A percentile compares a stretch with the other conserved stretches of the same genome.
Evolutionary conservation across 768 basidiomycete genomes (phyloP).

Genomic region (Erythrobasidium yunnanense): DNA sequence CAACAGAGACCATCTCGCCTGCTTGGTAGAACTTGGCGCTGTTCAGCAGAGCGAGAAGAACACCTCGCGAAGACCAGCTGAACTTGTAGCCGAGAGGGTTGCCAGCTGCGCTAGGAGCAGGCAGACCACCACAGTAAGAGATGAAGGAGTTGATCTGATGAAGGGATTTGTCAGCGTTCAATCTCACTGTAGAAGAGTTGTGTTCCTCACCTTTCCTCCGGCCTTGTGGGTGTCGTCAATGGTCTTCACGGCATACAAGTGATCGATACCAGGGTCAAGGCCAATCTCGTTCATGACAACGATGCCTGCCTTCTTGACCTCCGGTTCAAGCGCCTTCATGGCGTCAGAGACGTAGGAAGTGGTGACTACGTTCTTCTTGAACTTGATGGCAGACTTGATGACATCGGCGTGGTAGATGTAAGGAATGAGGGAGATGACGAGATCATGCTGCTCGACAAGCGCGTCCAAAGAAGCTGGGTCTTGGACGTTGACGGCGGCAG

Average conservation of each 20-base stretch:
- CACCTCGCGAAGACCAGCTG: slow-evolving; percentile 83
- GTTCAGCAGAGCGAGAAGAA: slow-evolving; percentile 88
- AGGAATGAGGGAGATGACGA: slow-evolving; percentile 92
- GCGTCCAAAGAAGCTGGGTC: slow-evolving; percentile 61
- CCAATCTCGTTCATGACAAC: slow-evolving; percentile 96
- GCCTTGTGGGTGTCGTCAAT: slow-evolving; percentile 86
- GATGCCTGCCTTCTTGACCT: slow-evolving; percentile 75
- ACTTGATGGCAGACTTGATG: slow-evolving; percentile 79
- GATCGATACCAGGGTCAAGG: slow-evolving; percentile 72
- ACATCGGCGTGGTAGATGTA: slow-evolving; percentile 82
- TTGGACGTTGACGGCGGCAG: slow-evolving; percentile 68
- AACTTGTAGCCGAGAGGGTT: slow-evolving; percentile 81
- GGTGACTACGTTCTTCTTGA: slow-evolving; percentile 86
- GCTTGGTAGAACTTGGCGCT: slow-evolving; percentile 65
- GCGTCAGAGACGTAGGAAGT: slow-evolving; percentile 88
- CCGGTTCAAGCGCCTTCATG: slow-evolving; percentile 73
- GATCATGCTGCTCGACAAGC: slow-evolving; percentile 71
- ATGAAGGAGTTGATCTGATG: slow-evolving; percentile 73
- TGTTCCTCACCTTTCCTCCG: slow-evolving; percentile 66
- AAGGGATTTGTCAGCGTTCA: too few relatives aligned
- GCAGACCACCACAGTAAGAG: slow-evolving; percentile 92
- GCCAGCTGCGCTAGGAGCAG: slow-evolving; percentile 75
- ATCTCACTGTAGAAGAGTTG: slow-evolving; percentile 31
- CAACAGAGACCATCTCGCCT: slow-evolving; percentile 56
- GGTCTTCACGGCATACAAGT: slow-evolving; percentile 79